Base-by-base conservation (phyloP, 2,329 filamentous ascomycete species). In the Penicillium corylophilum region DNA sequence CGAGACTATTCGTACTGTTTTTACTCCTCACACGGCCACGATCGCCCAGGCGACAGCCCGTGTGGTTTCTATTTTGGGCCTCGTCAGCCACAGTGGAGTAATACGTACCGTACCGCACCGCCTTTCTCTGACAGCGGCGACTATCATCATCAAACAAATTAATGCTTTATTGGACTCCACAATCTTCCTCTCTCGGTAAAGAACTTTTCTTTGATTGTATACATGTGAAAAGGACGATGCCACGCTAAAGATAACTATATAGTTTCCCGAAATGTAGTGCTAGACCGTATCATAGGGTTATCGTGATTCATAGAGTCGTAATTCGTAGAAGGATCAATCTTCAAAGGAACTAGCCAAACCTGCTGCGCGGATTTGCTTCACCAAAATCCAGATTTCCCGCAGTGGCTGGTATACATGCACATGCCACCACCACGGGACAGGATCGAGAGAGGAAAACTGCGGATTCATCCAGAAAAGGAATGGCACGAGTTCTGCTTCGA, bases 331-430 rank as follows among this genome's bases (percentile, higher is more conserved):
- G 15, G 22, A 8, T 40, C 36, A 26, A 13, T 15, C 36, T 20
- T 46, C 43, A 41, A 18, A 24, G 8, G 39, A 39, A 42, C 13
- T 33, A 20, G 26, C 41, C 46, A 59, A 65, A 75, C 55, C 74
- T 67, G 24, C 71, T 70, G 16, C 63, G 68, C 39, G 67, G 70
- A 29, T 72, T 71, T 23, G 73, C 81, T 41, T 68, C 68, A 40
- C 60, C 66, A 26, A 71, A 64, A 22, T 70, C 74, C 44, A 69
- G 63, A 33, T 57, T 62, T 31, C 62, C 72, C 51, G 57, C 53
- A 57, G 66, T 0, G 82, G 82, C 75, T 78, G 82, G 57, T 81
- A 83, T 3, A 82, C 68, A 57, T 83, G 80, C 52, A 81, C 81
- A 45, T 84, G 66, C 72, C 78, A 79, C 68, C 81, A 79, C 60